Base-by-base conservation (phyloP, 2,329 filamentous ascomycete genomes). In the Zopfia rhizophila region DNA sequence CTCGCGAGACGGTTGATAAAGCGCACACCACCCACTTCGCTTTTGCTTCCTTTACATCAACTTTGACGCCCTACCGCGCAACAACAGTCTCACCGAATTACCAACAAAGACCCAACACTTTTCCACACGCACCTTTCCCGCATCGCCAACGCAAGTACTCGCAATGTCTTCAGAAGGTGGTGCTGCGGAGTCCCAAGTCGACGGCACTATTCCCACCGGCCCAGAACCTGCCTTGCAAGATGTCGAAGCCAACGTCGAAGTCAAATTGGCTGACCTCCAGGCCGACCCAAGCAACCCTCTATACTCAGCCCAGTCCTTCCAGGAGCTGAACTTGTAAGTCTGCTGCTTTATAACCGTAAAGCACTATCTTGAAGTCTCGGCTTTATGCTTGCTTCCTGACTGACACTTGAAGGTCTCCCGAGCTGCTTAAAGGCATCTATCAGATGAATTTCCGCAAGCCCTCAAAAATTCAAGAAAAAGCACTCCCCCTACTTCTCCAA, bases 381-480 rank as follows among this genome's bases (percentile, higher is more conserved):
- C n/a, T n/a, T n/a, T n/a, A n/a, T n/a, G n/a, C n/a, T n/a, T n/a
- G n/a, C n/a, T n/a, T n/a, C 35, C 25, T 41, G 18, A 35, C 65
- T 61, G 33, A 59, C 38, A 24, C 17, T 10, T 42, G 24, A 37
- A 58, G 51, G 38, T 63, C 62, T 18, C 54, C 63, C 81, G 86
- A 55, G 75, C 79, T 61, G 63, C 56, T 72, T 18, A 68, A 79
- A 16, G 78, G 83, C 29, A 88, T 97, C 55, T 82, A 92, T 41
- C 85, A 90, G 56, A 89, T 97, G 82, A 89, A 89, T 75, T 97
- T 97, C 79, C 83, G 87, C 65, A 96, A 95, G 74, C 94, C 94
- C 0, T 97, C 94, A 45, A 99, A 99, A 78, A 96, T 99, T 57
- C 94, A 99, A 77, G 94, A 96, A 73, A 90, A 88, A 61, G 94